These are phyloP conservation scores for Citrus glauca DNA, from an alignment of 345 rosid genomes.

Conservation along the genomic window DNA sequence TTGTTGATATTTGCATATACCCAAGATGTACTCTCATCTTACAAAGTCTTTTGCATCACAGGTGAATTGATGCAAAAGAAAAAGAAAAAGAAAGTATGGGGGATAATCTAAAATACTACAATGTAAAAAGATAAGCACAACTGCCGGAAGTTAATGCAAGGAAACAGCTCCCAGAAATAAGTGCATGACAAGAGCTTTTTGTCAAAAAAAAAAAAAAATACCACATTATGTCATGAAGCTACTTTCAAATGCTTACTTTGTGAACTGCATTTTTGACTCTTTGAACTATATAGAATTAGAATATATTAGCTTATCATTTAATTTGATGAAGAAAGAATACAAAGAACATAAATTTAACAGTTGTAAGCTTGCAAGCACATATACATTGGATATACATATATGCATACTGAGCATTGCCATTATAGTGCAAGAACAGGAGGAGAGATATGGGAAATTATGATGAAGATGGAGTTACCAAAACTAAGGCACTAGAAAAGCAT, in stretches of 20 bases:
- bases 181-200: not conserved
- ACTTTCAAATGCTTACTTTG: not conserved
- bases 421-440: not conserved
- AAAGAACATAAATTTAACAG: not conserved
- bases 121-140: not conserved
- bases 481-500: not conserved
- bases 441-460: slow-evolving; percentile 3
- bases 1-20: not conserved
- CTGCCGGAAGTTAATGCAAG: not conserved
- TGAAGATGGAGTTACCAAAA: not conserved
- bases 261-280: not conserved
- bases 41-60: not conserved
- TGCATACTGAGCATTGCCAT: not conserved
- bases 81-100: slow-evolving; percentile 13
- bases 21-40: not conserved
- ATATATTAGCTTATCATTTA: not conserved
- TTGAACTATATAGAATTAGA: not conserved
- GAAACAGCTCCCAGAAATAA: not conserved
- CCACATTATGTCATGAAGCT: not conserved
- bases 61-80: not conserved
- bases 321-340: not conserved
- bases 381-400: not conserved
- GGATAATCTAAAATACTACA: not conserved
- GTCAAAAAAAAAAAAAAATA: not conserved
- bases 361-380: not conserved